phyloP scores from a whole-genome alignment of 2,329 filamentous ascomycete genomes.

The Thielaviopsis punctulata region DNA sequence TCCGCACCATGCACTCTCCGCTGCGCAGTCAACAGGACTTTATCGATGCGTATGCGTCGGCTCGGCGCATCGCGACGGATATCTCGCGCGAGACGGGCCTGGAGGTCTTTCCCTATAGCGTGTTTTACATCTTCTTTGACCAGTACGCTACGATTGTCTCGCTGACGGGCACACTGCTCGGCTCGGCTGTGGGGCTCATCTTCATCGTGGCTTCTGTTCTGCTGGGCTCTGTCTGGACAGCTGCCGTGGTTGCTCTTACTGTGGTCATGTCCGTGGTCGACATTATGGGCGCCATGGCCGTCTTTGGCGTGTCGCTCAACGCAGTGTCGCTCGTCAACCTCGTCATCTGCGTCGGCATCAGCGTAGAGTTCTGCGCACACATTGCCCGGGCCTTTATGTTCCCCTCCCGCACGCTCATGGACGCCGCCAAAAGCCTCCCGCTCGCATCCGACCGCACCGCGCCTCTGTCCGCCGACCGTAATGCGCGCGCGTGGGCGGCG shows the following conservation, averaged over 20 bases:
- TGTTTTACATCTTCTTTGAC: constrained; percentile 99
- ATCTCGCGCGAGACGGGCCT: constrained; percentile 55
- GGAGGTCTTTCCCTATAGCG: constrained; percentile 87
- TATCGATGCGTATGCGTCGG: constrained; percentile 76
- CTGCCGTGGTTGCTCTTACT: constrained; percentile 64
- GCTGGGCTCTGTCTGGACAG: constrained; percentile 69
- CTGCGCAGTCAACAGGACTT: constrained; percentile 81
- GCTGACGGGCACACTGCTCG: constrained; percentile 63
- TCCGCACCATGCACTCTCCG: constrained; percentile 77
- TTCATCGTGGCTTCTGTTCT: constrained; percentile 64
- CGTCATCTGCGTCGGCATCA: constrained; percentile 91
- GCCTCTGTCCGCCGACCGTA: constrained; percentile 54
- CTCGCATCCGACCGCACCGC: constrained; percentile 36
- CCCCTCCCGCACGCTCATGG: constrained; percentile 66
- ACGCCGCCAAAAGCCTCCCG: constrained; percentile 22
- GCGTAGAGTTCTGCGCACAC: constrained; percentile 93
- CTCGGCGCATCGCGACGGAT: constrained; percentile 68
- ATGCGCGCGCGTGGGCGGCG: constrained; percentile 80
- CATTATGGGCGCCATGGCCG: constrained; percentile 87
- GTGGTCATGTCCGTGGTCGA: constrained; percentile 89
- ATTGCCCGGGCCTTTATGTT: constrained; percentile 94
- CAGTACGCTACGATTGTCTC: constrained; percentile 78
- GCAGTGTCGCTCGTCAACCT: constrained; percentile 91
- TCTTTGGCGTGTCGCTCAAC: constrained; percentile 78
- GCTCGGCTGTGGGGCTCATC: constrained; percentile 71